phyloP scores from a whole-genome alignment of 495 filamentous ascomycete genomes.

The Xylaria grammica region DNA sequence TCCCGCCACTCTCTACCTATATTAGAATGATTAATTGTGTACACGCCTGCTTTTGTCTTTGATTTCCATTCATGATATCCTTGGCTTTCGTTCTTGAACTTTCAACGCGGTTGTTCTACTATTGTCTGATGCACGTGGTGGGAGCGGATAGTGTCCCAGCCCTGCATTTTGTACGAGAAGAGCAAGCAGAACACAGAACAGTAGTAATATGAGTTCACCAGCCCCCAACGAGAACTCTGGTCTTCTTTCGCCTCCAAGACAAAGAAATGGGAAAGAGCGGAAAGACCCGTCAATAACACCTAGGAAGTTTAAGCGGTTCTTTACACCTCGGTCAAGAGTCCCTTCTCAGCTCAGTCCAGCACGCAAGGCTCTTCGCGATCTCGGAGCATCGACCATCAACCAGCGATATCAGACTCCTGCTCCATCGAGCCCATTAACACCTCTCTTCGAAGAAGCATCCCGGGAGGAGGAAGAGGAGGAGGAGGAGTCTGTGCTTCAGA shows the following conservation, averaged over 20 bases:
- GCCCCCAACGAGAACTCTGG: constrained; percentile 2
- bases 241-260: constrained; percentile 45
- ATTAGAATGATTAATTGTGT: constrained; percentile 11
- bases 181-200: constrained; percentile 10
- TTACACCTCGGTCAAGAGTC: constrained; percentile 68
- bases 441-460: constrained; percentile 43
- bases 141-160: not conserved
- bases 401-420: constrained; percentile 51
- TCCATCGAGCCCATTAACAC: constrained; percentile 50
- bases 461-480: constrained; percentile 40
- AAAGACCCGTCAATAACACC: constrained; percentile 67
- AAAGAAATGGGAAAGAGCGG: constrained; percentile 47
- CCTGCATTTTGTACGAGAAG: not conserved
- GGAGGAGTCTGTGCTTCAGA: constrained; percentile 28
- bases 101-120: not conserved
- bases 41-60: not conserved
- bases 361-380: constrained; percentile 70
- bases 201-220: constrained; percentile 21
- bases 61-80: constrained; percentile 4
- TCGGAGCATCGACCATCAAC: constrained; percentile 68
- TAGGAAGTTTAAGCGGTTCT: constrained; percentile 79
- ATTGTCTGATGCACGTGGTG: constrained; percentile 12
- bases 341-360: constrained; percentile 55
- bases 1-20: constrained; percentile 19
- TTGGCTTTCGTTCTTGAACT: not conserved